A percentile compares a stretch with the other conserved stretches of the same genome.
These are phyloP conservation scores for Raffaelea albimanens DNA, from an alignment of 2,329 filamentous ascomycete species.

Conservation along the genomic window DNA sequence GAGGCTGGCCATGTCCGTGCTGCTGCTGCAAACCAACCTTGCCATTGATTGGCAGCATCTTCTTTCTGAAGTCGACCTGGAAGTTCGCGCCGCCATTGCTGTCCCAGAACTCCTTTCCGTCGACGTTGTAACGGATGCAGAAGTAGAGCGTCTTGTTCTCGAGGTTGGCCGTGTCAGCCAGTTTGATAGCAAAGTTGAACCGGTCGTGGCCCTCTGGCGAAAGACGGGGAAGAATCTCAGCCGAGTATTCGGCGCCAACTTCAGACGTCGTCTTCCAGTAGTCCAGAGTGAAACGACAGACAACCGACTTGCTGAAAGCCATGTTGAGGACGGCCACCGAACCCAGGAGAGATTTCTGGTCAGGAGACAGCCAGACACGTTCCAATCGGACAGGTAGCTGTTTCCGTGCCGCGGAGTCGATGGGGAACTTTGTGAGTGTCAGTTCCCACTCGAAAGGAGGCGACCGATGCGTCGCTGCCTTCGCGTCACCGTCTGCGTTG, in stretches of 20 bases:
- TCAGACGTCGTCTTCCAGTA: conserved; percentile 99
- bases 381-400: conserved; percentile 69
- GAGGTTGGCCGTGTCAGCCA: conserved; percentile 83
- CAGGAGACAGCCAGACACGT: conserved; percentile 73
- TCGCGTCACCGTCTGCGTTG: conserved; percentile 31
- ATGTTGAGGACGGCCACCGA: conserved; percentile 79
- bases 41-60: conserved; percentile 52
- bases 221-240: conserved; percentile 63
- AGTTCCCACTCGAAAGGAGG: conserved; percentile 80
- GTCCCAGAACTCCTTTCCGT: conserved; percentile 86
- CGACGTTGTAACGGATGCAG: conserved; percentile 80
- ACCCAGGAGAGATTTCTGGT: conserved; percentile 80
- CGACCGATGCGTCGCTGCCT: conserved; percentile 21
- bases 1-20: too few species aligned
- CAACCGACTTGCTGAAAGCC: conserved; percentile 78
- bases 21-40: conserved; percentile 33
- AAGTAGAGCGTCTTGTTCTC: conserved; percentile 89
- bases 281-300: conserved; percentile 91
- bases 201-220: conserved; percentile 61
- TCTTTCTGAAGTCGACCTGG: conserved; percentile 87
- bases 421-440: conserved; percentile 71
- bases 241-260: conserved; percentile 77
- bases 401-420: conserved; percentile 52
- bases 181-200: conserved; percentile 89
- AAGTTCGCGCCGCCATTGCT: conserved; percentile 85